Evolutionary conservation across 1,139 yeast species (phyloP).

Genomic region (Eremothecium sinecaudum): DNA sequence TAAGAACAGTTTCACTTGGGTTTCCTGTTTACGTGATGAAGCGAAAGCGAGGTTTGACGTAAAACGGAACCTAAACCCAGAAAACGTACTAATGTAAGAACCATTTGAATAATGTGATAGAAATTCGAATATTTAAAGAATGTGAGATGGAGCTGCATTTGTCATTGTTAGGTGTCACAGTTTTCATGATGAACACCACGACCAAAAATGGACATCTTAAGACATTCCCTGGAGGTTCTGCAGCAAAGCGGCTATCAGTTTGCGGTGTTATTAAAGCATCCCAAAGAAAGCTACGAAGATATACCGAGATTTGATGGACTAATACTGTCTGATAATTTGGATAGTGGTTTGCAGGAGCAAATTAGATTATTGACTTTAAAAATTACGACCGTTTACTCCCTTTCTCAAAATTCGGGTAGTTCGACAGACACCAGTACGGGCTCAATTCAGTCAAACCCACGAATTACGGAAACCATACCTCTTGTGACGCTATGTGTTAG

Average conservation of each 20-base stretch:
- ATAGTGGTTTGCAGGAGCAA: not conserved
- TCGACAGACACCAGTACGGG: not conserved
- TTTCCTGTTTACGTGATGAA: too few relatives aligned
- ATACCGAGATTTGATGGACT: not conserved
- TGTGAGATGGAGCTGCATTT: too few relatives aligned
- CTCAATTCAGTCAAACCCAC: not conserved
- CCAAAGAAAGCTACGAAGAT: not conserved
- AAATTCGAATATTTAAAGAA: too few relatives aligned
- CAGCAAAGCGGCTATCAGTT: conserved; percentile 7
- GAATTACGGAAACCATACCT: not conserved
- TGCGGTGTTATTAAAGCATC: conserved; percentile 7
- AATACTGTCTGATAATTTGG: conserved; percentile 1
- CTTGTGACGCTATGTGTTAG: conserved; percentile 3
- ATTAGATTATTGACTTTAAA: not conserved
- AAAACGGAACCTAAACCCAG: too few relatives aligned
- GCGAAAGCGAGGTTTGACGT: too few relatives aligned
- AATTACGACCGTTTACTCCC: not conserved
- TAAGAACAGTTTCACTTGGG: too few relatives aligned
- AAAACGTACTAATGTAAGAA: too few relatives aligned
- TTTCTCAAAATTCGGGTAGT: not conserved
- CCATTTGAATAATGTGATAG: too few relatives aligned
- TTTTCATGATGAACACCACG: too few relatives aligned
- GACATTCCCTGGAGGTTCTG: conserved; percentile 1
- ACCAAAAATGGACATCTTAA: conserved; percentile 6
- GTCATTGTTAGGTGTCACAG: too few relatives aligned